Evolutionary conservation across 352 stramenopile genomes (phyloP), one percentile per base, ranked within the genome.

Genomic region (Phytophthora kernoviae): DNA sequence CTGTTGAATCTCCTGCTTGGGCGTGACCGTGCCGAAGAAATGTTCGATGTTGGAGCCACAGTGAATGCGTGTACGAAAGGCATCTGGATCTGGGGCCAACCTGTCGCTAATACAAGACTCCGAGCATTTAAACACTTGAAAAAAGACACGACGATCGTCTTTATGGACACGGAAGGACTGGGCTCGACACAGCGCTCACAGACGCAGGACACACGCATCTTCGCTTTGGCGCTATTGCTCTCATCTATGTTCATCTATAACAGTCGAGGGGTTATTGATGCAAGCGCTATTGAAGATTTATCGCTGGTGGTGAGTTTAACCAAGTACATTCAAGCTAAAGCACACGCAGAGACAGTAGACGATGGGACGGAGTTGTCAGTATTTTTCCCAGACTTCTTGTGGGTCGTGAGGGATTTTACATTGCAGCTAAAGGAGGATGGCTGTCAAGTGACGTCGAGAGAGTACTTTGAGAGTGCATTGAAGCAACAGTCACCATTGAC

Each of bases 161-260:
- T 94, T 40, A 75, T 94, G 63, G 84, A 93, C 64, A 93, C 84
- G 4, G 86, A 93, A 27, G 82, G 84, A 3, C 73, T 93, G 15
- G 82, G 82, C 10, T 86, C 73, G 10, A 83, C 69, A 4, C 68
- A 90, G 49, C 79, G 81, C 15, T 82, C 69, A 8, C 73, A 89
- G 59, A 91, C 77, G 11, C 69, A 94, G 21, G 85, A 94, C 65
- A 84, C 77, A 24, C 65, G 80, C 43, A 84, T 91, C 50, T 94
- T 94, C 43, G 76, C 84, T 0, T 62, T 94, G 12, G 76, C 77
- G 5, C 26, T 93, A 47, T 58, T 94, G 41, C 55, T 94, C 10
- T 81, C 69, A 18, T 91, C 81, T 18, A 59, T 77, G 18, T 91
- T 94, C 64, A 76, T 94, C 37, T 94, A 93, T 66, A 94, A 94